Conservation (phyloP, 805 yeast genomes). For the Suhomyces faveliae region DNA sequence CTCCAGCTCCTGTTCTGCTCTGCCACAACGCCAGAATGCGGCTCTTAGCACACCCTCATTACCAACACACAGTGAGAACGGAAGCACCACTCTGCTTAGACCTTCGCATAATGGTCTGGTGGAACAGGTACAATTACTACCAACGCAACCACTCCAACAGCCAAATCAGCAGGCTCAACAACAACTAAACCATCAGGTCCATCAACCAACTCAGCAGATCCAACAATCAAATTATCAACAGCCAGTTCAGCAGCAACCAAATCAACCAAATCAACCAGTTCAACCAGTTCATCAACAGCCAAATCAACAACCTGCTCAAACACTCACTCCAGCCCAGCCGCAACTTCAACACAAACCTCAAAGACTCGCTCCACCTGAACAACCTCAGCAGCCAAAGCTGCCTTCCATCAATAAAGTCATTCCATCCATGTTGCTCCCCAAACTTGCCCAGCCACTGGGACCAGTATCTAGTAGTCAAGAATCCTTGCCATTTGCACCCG, state of each 20-base stretch:
- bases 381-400: not conserved
- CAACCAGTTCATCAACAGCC: not conserved
- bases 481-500: constrained; percentile 1
- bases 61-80: not conserved
- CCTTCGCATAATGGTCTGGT: not conserved
- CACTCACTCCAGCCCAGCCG: not conserved
- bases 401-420: not conserved
- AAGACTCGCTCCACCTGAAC: not conserved
- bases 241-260: not conserved
- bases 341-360: constrained; percentile 2
- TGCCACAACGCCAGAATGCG: not conserved
- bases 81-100: not conserved
- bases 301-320: not conserved
- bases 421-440: not conserved
- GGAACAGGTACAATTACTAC: not conserved
- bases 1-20: not conserved
- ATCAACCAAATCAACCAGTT: not conserved
- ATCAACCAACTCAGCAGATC: not conserved
- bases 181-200: not conserved
- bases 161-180: constrained; percentile 1
- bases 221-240: not conserved
- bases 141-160: no score
- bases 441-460: not conserved
- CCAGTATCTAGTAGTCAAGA: constrained; percentile 1
- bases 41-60: not conserved